Percentiles rank a stretch among this genome's conserved stretches.
Evolutionary conservation across 179 eudicot species (phyloP).

Genomic region (Spergularia azorica): DNA sequence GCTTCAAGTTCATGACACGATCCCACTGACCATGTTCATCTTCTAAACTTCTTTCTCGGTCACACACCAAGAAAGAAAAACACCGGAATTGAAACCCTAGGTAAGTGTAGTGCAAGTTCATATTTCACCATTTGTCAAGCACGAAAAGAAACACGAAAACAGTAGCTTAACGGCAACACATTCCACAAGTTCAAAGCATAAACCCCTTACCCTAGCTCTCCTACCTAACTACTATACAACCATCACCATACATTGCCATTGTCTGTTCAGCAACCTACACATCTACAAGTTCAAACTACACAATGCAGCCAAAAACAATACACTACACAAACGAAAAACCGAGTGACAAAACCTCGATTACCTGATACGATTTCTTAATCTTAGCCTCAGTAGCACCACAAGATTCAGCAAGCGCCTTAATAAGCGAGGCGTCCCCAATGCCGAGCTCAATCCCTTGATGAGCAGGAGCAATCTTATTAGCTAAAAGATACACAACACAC

Average conservation of each 20-base stretch:
- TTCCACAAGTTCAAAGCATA: not conserved
- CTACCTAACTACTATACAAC: not conserved
- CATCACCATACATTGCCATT: not conserved
- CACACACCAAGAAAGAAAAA: not conserved
- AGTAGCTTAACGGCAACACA: not conserved
- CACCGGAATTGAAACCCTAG: not conserved
- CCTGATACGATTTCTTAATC: constrained; percentile 68
- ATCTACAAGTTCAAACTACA: not conserved
- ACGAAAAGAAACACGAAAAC: not conserved
- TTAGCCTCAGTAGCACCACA: constrained; percentile 67
- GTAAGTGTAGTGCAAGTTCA: no score
- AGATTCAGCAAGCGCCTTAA: constrained; percentile 85
- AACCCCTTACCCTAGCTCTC: not conserved
- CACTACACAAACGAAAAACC: not conserved
- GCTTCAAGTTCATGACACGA: not conserved
- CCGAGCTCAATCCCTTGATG: constrained; percentile 98
- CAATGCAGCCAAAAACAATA: not conserved
- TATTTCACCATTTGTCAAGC: not conserved
- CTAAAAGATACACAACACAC: constrained; percentile 71
- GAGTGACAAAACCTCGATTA: constrained; percentile 12
- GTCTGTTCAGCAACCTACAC: not conserved
- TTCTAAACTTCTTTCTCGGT: not conserved
- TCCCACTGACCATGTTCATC: not conserved
- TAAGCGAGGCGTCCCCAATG: constrained; percentile 83
- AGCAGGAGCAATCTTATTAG: constrained; percentile 80